A percentile compares a stretch with the other conserved stretches of the same genome.
Conservation (phyloP, 2,329 filamentous ascomycete genomes). For the Colletotrichum lindemuthianum region DNA sequence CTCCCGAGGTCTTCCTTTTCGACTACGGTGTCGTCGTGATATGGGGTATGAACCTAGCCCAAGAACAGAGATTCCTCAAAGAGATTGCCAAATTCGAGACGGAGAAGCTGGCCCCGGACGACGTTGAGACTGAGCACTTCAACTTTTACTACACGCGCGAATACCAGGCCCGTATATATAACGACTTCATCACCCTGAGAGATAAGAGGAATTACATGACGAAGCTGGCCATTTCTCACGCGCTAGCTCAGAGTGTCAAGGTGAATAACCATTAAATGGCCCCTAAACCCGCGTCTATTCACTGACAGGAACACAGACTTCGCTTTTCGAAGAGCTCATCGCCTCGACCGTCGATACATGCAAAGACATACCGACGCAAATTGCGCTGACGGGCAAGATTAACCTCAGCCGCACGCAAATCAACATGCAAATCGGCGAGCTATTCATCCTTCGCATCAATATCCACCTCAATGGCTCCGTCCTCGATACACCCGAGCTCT, state of each 20-base stretch:
- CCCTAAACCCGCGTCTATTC: neutral
- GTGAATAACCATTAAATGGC: slow-evolving; percentile 49
- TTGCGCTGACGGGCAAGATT: slow-evolving; percentile 92
- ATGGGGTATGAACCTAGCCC: slow-evolving; percentile 94
- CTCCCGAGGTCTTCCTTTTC: slow-evolving; percentile 94
- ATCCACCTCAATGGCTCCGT: slow-evolving; percentile 98
- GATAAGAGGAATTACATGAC: slow-evolving; percentile 99
- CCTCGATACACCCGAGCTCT: slow-evolving; percentile 94
- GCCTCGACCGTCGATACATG: slow-evolving; percentile 93
- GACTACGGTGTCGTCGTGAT: slow-evolving; percentile 98
- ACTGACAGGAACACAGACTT: slow-evolving; percentile 67
- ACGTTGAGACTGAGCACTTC: slow-evolving; percentile 96
- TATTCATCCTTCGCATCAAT: slow-evolving; percentile 97
- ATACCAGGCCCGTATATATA: slow-evolving; percentile 98
- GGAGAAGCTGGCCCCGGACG: slow-evolving; percentile 87
- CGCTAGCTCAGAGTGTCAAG: slow-evolving; percentile 95
- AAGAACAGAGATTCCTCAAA: slow-evolving; percentile 91
- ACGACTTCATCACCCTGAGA: slow-evolving; percentile 95
- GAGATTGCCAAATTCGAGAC: slow-evolving; percentile 94
- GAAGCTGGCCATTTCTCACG: slow-evolving; percentile 95
- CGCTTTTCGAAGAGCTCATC: slow-evolving; percentile 94
- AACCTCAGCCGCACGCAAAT: slow-evolving; percentile 88
- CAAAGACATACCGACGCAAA: slow-evolving; percentile 91
- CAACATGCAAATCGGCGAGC: slow-evolving; percentile 99
- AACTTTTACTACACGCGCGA: slow-evolving; percentile 99